Base-by-base conservation (phyloP, 2,329 filamentous ascomycete species). In the Alternaria sp. region DNA sequence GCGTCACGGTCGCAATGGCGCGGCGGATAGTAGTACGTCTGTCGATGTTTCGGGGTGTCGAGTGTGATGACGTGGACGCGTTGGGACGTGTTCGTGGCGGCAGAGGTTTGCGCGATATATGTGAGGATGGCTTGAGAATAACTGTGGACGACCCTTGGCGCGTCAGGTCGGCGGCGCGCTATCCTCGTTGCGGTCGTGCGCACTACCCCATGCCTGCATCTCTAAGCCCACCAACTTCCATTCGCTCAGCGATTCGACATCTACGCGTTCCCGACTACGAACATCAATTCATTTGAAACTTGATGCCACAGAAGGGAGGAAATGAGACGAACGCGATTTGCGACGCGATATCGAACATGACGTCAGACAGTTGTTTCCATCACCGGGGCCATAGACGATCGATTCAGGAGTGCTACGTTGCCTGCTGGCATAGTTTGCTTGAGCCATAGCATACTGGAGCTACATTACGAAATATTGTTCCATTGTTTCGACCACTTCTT, bases 101-200 rank as follows among this genome's bases (percentile, higher is more conserved):
- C 30, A 47, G 50, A 44, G 47, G 43, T 32, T 26, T 60, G 61
- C 56, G 57, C 56, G 50, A 40, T 32, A 21, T 60, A 46, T 25
- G 17, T 51, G 28, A 17, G 36, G 51, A 63, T 28, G 21, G 51
- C 51, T 51, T 52, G 43, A 55, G 61, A 62, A 63, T 63, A 63
- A 51, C 36, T 63, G 61, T 56, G 30, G 50, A 62, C 21, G 21
- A 26, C 45, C 21, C 61, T 63, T 60, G 61, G 57, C 61, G 61
- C 57, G 61, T 56, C 61, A 46, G 32, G 56, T 36, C 25, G 40
- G 44, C n/a, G 36, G 21, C 50, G 45, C 60, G 60, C 59, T 62
- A 59, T 36, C 21, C 56, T 49, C 25, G 40, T 58, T 58, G 21
- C 12, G 54, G 55, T 13, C 28, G 40, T 51, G 43, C 44, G 19